These are phyloP conservation scores for Thalassiosira delicatula DNA, from an alignment of 352 stramenopile species.

Conservation along the genomic window DNA sequence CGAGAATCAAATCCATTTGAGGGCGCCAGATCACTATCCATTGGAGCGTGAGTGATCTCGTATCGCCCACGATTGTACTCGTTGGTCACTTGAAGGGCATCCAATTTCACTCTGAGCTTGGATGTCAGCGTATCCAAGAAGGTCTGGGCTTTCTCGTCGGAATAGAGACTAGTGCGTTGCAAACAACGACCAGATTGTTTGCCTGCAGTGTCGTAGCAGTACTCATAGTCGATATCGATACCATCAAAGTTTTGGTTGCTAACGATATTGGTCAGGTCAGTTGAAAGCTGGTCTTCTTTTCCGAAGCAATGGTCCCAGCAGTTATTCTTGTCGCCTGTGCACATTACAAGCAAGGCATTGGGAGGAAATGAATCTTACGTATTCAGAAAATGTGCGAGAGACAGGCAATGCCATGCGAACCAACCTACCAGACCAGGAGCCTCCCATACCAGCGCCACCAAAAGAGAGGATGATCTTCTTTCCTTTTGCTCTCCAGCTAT, in stretches of 20 bases:
- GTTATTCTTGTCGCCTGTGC: slow-evolving; percentile 64
- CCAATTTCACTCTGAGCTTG: slow-evolving; percentile 61
- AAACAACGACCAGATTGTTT: slow-evolving; percentile 36
- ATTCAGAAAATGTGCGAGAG: too few relatives aligned
- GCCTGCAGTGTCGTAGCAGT: slow-evolving; percentile 67
- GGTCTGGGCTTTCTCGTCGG: slow-evolving; percentile 62
- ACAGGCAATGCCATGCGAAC: too few relatives aligned
- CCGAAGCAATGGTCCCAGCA: slow-evolving; percentile 82
- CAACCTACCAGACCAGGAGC: slow-evolving; percentile 59
- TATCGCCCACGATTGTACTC: slow-evolving; percentile 49
- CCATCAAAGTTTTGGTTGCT: slow-evolving; percentile 67
- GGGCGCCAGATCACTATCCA: slow-evolving; percentile 65
- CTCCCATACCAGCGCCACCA: slow-evolving; percentile 75
- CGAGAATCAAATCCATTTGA: neutral
- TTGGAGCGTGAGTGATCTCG: slow-evolving; percentile 72
- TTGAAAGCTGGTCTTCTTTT: slow-evolving; percentile 65
- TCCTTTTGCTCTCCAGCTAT: slow-evolving; percentile 46
- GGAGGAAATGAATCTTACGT: slow-evolving; percentile 5
- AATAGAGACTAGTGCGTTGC: slow-evolving; percentile 56
- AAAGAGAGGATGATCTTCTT: slow-evolving; percentile 80
- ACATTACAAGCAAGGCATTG: neutral
- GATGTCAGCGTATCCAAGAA: slow-evolving; percentile 68
- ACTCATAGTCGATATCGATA: slow-evolving; percentile 80
- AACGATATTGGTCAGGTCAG: slow-evolving; percentile 58
- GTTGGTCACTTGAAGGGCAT: slow-evolving; percentile 48